Percentiles rank a stretch among this genome's conserved stretches.
phyloP scores from a whole-genome alignment of 345 rosid species.

The Murraya koenigii region DNA sequence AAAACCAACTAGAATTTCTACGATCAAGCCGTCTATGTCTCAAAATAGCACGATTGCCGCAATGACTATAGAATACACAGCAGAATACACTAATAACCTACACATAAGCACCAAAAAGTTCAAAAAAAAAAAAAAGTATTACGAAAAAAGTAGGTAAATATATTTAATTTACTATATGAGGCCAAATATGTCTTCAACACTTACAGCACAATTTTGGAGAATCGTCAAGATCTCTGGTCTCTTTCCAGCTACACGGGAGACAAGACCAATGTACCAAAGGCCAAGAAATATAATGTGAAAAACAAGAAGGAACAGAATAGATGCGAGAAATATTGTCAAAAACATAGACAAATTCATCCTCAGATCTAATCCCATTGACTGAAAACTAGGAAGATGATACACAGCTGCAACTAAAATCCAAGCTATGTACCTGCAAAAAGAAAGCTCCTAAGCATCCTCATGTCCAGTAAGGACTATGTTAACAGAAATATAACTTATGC shows the following conservation, averaged over 20 bases:
- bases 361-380: slow-evolving; percentile 98
- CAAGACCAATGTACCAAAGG: slow-evolving; percentile 91
- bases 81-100: slow-evolving; percentile 97
- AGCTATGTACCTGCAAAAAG: slow-evolving; percentile 76
- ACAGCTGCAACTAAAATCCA: slow-evolving; percentile 98
- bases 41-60: slow-evolving; percentile 89
- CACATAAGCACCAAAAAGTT: slow-evolving; percentile 8
- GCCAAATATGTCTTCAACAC: slow-evolving; percentile 27
- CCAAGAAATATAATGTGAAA: slow-evolving; percentile 89
- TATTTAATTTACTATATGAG: background rate
- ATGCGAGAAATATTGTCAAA: slow-evolving; percentile 77
- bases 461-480: background rate
- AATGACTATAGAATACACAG: slow-evolving; percentile 97
- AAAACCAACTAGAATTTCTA: slow-evolving; percentile 64
- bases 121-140: background rate
- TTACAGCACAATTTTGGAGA: slow-evolving; percentile 92
- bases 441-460: slow-evolving; percentile 9
- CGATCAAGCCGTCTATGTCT: slow-evolving; percentile 50
- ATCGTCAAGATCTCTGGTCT: slow-evolving; percentile 91
- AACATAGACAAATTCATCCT: slow-evolving; percentile 99
- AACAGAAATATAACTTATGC: background rate
- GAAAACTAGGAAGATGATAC: slow-evolving; percentile 99
- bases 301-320: slow-evolving; percentile 85
- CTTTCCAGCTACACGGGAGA: slow-evolving; percentile 91
- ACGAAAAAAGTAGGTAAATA: background rate